Evolutionary conservation across 164 flowering plant genomes (phyloP), one percentile per base, ranked within the genome.

Genomic region (Buxus sempervirens): DNA sequence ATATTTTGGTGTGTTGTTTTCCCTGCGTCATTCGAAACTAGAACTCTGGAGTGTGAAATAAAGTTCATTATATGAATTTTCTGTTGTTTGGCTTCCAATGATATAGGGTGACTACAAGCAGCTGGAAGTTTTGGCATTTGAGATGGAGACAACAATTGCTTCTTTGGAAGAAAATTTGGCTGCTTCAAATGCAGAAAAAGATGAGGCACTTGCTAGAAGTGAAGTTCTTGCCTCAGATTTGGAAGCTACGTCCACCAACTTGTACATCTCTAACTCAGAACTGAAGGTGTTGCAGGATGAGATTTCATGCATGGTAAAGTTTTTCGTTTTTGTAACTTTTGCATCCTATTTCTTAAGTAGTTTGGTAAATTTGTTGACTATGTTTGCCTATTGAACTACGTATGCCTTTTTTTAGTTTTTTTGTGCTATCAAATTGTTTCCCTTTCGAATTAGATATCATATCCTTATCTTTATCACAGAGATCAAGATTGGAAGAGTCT

Each of bases 141-240:
- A 92, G 78, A 83, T 88, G 93, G 97, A 90, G 77, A 62, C 90
- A 64, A 87, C 86, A 49, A 86, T 95, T 78, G 87, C 90, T 72
- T 81, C 96, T 65, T 69, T 92, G 76, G 97, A 89, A 72, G 96
- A 86, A 70, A 81, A 87, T 66, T 76, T 94, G 70, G 77, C 78
- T 54, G 72, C 68, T 62, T 82, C 81, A 60, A 64, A 65, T 61
- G 69, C 56, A 54, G 97, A 89, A 70, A 90, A 85, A 60, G 88
- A 88, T 62, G 89, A 81, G 66, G 76, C 70, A 51, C 23, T 75
- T 49, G 73, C 70, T 45, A 83, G 71, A 78, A 84, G 80, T 76
- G 86, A 85, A 64, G 70, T 57, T 67, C 78, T 92, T 76, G 67
- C 82, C 63, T 82, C 84, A 16, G 96, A 95, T 72, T 20, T 89